Conservation (phyloP, 2,329 filamentous ascomycete genomes). For the Rutstroemia sp. region DNA sequence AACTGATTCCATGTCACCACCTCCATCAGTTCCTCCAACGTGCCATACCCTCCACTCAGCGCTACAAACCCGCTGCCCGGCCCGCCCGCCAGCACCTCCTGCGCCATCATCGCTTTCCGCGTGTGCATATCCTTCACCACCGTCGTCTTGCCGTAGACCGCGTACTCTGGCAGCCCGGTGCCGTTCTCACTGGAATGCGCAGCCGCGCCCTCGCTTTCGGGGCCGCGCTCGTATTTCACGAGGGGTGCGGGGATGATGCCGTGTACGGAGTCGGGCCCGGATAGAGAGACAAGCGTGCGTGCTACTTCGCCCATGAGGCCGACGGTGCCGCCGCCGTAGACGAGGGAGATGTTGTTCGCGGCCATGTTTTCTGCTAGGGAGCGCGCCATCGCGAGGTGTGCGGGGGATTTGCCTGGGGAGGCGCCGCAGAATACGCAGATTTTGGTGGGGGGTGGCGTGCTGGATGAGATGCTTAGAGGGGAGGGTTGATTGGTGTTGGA, state of each 20-base stretch:
- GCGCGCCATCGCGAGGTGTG: conserved; percentile 63
- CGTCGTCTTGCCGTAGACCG: conserved; percentile 72
- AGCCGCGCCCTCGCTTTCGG: conserved; percentile 41
- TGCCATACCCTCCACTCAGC: conserved; percentile 84
- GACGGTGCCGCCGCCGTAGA: conserved; percentile 91
- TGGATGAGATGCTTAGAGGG: neutral
- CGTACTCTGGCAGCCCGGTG: conserved; percentile 33
- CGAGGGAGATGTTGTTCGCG: conserved; percentile 68
- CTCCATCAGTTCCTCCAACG: conserved; percentile 92
- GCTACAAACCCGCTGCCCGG: conserved; percentile 85
- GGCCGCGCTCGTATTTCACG: conserved; percentile 65
- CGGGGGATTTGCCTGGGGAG: conserved; percentile 61
- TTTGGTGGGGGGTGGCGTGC: conserved; percentile 1
- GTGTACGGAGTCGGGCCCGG: conserved; percentile 75
- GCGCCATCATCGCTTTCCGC: conserved; percentile 88
- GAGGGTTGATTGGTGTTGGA: neutral
- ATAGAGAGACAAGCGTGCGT: conserved; percentile 73
- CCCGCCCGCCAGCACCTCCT: conserved; percentile 73
- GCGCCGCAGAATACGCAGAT: conserved; percentile 69
- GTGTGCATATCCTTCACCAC: conserved; percentile 95
- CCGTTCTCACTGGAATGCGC: conserved; percentile 13
- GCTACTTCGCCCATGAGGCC: conserved; percentile 95
- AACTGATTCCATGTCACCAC: conserved; percentile 92
- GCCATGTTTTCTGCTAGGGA: conserved; percentile 68
- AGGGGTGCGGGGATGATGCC: conserved; percentile 89